Conservation (phyloP, 768 basidiomycete genomes). For the Agaricus blazei region DNA sequence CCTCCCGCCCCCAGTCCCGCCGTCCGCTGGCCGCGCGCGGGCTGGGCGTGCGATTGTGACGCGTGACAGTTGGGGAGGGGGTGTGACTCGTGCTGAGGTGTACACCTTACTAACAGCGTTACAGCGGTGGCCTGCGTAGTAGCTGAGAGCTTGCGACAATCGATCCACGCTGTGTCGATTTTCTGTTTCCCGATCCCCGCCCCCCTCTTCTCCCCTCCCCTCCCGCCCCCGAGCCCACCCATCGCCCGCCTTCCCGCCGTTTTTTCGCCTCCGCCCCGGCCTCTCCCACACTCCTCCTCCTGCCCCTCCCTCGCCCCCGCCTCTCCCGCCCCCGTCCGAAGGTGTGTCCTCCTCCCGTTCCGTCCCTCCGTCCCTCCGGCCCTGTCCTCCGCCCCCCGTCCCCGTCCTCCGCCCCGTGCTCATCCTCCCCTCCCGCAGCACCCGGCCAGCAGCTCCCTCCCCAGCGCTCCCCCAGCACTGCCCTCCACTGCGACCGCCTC, state of each 20-base stretch:
- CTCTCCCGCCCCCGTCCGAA: slow-evolving; percentile 6
- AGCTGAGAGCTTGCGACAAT: slow-evolving; percentile 13
- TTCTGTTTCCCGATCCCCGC: slow-evolving; percentile 12
- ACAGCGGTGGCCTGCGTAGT: slow-evolving; percentile 11
- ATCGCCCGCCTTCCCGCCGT: slow-evolving; percentile 8
- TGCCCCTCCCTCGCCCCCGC: not conserved
- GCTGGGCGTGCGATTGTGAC: slow-evolving; percentile 11
- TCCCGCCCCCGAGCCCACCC: not conserved
- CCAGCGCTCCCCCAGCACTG: slow-evolving; percentile 1
- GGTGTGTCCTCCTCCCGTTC: slow-evolving; percentile 5
- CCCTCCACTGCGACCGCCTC: not conserved
- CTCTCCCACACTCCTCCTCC: not conserved
- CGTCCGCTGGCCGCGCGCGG: slow-evolving; percentile 7
- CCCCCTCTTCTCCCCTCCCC: slow-evolving; percentile 10
- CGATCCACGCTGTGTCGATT: slow-evolving; percentile 11
- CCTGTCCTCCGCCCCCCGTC: not conserved
- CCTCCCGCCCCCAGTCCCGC: not conserved
- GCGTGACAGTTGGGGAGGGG: slow-evolving; percentile 5
- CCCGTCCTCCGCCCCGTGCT: not conserved
- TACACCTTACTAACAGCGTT: slow-evolving; percentile 13
- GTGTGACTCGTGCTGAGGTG: slow-evolving; percentile 10
- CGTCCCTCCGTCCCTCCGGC: slow-evolving; percentile 3
- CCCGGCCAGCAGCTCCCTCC: not conserved
- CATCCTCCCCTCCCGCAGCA: not conserved
- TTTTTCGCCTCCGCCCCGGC: slow-evolving; percentile 6